Percentiles rank a stretch among this genome's conserved stretches.
Conservation (phyloP, 1,139 yeast species). For the Nakaseomyces sp. region DNA sequence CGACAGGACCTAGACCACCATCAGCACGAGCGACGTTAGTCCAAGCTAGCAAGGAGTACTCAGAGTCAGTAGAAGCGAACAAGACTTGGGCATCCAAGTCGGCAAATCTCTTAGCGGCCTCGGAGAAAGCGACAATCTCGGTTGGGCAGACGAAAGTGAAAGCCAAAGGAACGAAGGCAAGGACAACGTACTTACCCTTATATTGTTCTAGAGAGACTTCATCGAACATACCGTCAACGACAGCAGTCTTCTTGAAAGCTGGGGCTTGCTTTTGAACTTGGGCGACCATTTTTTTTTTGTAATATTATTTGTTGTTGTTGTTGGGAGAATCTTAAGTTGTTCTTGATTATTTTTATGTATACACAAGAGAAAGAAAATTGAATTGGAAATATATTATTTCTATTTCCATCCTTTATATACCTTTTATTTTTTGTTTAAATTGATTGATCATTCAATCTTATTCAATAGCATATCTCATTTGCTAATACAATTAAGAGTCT, state of each 20-base stretch:
- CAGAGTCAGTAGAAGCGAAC: slow-evolving; percentile 97
- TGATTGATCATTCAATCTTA: slow-evolving; percentile 29
- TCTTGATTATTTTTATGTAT: background rate
- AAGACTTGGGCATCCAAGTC: slow-evolving; percentile 82
- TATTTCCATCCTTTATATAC: slow-evolving; percentile 17
- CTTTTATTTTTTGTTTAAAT: slow-evolving; percentile 34
- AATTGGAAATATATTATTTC: too few relatives aligned
- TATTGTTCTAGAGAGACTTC: slow-evolving; percentile 88
- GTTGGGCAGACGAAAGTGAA: slow-evolving; percentile 99
- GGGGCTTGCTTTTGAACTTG: slow-evolving; percentile 94
- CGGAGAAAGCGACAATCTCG: slow-evolving; percentile 96
- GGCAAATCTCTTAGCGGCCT: slow-evolving; percentile 81
- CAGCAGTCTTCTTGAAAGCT: slow-evolving; percentile 90
- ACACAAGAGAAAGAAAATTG: too few relatives aligned
- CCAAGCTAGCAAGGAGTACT: slow-evolving; percentile 96
- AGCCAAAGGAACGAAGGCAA: slow-evolving; percentile 96
- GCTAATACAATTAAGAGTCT: too few relatives aligned
- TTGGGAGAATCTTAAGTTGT: background rate
- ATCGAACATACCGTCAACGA: slow-evolving; percentile 89
- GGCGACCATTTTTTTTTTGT: slow-evolving; percentile 56
- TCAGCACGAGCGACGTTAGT: slow-evolving; percentile 93
- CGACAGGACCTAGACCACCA: slow-evolving; percentile 94
- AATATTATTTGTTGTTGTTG: background rate
- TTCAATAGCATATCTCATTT: background rate
- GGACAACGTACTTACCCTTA: slow-evolving; percentile 95